Base-by-base conservation (phyloP, 2,329 filamentous ascomycete species). In the Cladosporium sp. region DNA sequence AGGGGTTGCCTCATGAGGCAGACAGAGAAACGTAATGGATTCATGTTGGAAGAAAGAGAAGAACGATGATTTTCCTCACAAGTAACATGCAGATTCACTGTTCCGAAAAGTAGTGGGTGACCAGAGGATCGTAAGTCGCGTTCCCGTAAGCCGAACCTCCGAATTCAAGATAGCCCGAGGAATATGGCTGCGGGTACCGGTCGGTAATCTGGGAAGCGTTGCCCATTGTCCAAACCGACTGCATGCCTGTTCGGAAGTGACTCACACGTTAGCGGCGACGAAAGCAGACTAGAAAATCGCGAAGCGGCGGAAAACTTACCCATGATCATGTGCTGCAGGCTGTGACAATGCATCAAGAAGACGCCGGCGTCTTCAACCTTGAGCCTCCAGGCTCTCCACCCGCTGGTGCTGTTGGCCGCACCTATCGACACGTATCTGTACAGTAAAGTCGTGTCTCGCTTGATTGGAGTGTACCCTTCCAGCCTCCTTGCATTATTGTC, bases 301-400 rank as follows among this genome's bases (percentile, higher is more conserved):
- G 19, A n/a, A 50, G 18, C 47, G 27, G 27, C 27, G 27, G 3
- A 30, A 30, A 20, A 39, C 7, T 17, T 2, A 40, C 75, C 77
- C 78, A 82, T 82, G 15, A 79, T 66, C 73, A 80, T 79, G 60
- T 84, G 80, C 48, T 76, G 74, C 43, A 79, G 55, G 13, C 78
- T 74, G 61, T 84, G 80, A 55, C 80, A 84, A 61, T 84, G 80
- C 55, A 83, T 68, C 43, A 83, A 78, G 79, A 79, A 84, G 3
- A 79, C 78, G 0, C 80, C 81, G 0, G 75, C 64, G 50, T 75
- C 65, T 7, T 65, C 68, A 0, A 83, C 75, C 3, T 78, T 68
- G 1, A 84, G 64, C 8, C 82, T 69, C 82, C 81, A 85, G 0
- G 73, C 81, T 17, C 82, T 69, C 82, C 82, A 86, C 0, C 82